phyloP scores from a whole-genome alignment of 768 basidiomycete species.

The Boletus edulis region DNA sequence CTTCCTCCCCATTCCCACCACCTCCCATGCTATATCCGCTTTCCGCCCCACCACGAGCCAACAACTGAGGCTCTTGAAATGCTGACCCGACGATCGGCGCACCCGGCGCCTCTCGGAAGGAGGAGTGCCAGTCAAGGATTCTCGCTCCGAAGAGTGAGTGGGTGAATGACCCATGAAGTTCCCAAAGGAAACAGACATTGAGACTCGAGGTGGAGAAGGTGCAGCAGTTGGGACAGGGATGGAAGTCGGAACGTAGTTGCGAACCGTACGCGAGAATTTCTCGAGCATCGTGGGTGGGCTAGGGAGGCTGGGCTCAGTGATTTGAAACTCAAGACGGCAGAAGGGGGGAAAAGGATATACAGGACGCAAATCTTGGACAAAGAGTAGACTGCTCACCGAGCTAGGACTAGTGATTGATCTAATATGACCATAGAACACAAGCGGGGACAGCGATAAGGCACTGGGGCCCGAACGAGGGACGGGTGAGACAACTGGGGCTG shows the following conservation, averaged over 20 bases:
- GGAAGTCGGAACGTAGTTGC: conserved; percentile 52
- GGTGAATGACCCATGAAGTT: conserved; percentile 34
- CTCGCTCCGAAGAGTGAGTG: conserved; percentile 9
- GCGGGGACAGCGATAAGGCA: conserved; percentile 14
- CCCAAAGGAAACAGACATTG: conserved; percentile 47
- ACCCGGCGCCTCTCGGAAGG: conserved; percentile 10
- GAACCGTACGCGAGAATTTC: conserved; percentile 50
- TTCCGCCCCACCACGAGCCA: conserved; percentile 2
- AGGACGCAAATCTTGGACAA: neutral
- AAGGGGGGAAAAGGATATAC: neutral
- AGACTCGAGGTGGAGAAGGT: conserved; percentile 49
- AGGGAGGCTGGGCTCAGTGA: conserved; percentile 16
- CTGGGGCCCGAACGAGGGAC: conserved; percentile 10
- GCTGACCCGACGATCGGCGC: conserved; percentile 8
- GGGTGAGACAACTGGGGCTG: conserved; percentile 9
- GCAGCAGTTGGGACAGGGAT: conserved; percentile 47
- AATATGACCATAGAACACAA: conserved; percentile 21
- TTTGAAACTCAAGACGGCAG: neutral
- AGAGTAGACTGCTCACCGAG: conserved; percentile 23
- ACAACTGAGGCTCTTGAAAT: conserved; percentile 2
- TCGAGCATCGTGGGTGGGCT: conserved; percentile 53
- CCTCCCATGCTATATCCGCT: neutral
- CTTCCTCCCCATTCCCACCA: neutral
- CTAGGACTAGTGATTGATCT: conserved; percentile 33
- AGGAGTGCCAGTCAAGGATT: conserved; percentile 6